Percentiles rank a stretch among this genome's conserved stretches.
These are phyloP conservation scores for Talaromyces stipitatus DNA, from an alignment of 495 filamentous ascomycete species.

Conservation along the genomic window DNA sequence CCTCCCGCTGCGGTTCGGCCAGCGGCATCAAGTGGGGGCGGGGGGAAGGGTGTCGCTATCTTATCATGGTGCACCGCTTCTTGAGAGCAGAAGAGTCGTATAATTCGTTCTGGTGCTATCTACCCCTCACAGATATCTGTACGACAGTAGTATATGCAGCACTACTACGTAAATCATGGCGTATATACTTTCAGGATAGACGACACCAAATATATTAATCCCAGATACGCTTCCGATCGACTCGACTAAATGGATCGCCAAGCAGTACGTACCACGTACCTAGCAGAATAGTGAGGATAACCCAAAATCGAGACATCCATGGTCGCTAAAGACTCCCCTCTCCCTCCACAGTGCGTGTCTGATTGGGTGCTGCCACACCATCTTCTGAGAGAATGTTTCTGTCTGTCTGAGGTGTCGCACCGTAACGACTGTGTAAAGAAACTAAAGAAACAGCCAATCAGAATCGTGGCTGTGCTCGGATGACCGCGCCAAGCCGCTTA, in stretches of 20 bases:
- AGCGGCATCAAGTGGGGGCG: background rate
- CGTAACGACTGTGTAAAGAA: background rate
- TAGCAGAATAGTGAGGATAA: too few species aligned
- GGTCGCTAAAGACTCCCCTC: too few species aligned
- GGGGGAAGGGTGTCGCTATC: background rate
- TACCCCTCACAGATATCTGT: background rate
- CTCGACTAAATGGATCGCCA: slow-evolving; percentile 1
- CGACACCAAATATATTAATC: background rate
- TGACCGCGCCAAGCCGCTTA: background rate
- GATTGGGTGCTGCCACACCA: slow-evolving; percentile 1
- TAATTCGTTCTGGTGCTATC: background rate
- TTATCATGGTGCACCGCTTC: background rate
- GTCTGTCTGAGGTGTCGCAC: background rate
- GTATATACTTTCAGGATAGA: background rate
- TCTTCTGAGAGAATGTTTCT: background rate
- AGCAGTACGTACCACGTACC: background rate
- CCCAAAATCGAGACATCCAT: slow-evolving; percentile 2
- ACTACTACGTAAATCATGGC: too few species aligned
- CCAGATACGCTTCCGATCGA: background rate
- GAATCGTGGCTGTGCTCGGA: background rate
- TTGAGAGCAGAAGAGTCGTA: background rate
- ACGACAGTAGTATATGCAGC: background rate
- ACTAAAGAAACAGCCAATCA: background rate
- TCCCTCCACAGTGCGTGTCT: background rate
- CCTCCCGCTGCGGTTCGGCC: background rate